These are phyloP conservation scores for Colletotrichum trifolii DNA, from an alignment of 2,329 filamentous ascomycete species.

Conservation along the genomic window DNA sequence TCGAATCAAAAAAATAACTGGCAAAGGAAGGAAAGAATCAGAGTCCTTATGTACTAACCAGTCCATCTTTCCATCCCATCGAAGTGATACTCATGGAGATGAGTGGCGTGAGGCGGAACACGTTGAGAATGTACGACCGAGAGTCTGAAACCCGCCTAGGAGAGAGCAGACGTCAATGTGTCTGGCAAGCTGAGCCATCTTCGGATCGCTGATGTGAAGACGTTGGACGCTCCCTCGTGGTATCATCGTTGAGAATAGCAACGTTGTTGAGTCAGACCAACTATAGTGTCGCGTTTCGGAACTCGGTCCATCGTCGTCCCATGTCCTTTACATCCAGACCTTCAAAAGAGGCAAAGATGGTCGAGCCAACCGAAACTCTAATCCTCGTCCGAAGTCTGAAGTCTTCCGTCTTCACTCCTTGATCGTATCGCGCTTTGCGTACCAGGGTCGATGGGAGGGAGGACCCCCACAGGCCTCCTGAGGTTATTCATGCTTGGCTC, in stretches of 20 bases:
- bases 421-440: constrained; percentile 15
- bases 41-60: constrained; percentile 23
- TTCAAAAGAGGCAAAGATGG: constrained; percentile 27
- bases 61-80: constrained; percentile 5
- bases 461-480: not conserved
- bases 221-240: not conserved
- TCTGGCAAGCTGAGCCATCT: constrained; percentile 27
- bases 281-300: constrained; percentile 14
- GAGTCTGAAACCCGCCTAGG: constrained; percentile 29
- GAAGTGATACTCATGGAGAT: constrained; percentile 2
- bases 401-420: not conserved
- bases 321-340: constrained; percentile 34
- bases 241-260: constrained; percentile 25
- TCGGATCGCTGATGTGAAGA: not conserved
- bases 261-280: constrained; percentile 30
- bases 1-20: constrained; percentile 1
- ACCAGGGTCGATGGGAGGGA: not conserved
- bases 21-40: not conserved
- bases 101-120: constrained; percentile 27
- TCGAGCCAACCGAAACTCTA: constrained; percentile 33
- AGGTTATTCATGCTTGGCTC: constrained; percentile 30
- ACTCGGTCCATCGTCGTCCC: constrained; percentile 34
- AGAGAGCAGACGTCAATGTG: constrained; percentile 24
- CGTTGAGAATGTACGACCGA: constrained; percentile 22
- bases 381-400: constrained; percentile 27